Evolutionary conservation across 352 stramenopile genomes (phyloP), one percentile per base, ranked within the genome.

Genomic region (Globisporangium sylvaticum): DNA sequence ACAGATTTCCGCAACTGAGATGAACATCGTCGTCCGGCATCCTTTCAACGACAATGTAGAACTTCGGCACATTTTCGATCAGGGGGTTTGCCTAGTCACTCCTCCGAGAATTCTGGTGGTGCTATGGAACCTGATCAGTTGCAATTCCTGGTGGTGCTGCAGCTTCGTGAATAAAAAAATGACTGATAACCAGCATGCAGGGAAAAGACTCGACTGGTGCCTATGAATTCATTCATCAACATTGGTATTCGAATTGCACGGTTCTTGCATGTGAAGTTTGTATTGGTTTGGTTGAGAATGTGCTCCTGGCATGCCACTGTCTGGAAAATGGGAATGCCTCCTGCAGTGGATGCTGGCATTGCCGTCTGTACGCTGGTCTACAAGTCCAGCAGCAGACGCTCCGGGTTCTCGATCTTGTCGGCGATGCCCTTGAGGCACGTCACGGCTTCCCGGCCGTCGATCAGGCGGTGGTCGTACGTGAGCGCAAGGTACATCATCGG

Each of bases 401-500:
- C 79, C 22, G 98, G 97, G 81, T 99, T 96, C 67, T 98, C 92
- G 69, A 99, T 96, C 84, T 99, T 99, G 71, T 99, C 92, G 29
- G 95, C 92, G 72, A 99, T 97, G 65, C 85, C 94, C 83, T 99
- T 99, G 67, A 99, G 89, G 81, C 98, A 99, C 55, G 96, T 99
- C 37, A 99, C 97, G 61, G 96, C 96, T 84, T 99, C 98, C 68
- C 97, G 95, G 37, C 98, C 97, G 76, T 99, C 97, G 65, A 99
- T 97, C 56, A 99, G 82, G 63, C 98, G 91, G 88, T 99, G 98
- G 88, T 99, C 98, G 81, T 99, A 99, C 62, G 97, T 99, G 59
- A 99, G 88, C 50, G 98, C 98, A 54, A 99, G 80, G 83, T 99
- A 99, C 97, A 99, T 99, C 97, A 99, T 99, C 32, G 98, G 98